Base-by-base conservation (phyloP, 257 asterid species). In the Ballota nigra region DNA sequence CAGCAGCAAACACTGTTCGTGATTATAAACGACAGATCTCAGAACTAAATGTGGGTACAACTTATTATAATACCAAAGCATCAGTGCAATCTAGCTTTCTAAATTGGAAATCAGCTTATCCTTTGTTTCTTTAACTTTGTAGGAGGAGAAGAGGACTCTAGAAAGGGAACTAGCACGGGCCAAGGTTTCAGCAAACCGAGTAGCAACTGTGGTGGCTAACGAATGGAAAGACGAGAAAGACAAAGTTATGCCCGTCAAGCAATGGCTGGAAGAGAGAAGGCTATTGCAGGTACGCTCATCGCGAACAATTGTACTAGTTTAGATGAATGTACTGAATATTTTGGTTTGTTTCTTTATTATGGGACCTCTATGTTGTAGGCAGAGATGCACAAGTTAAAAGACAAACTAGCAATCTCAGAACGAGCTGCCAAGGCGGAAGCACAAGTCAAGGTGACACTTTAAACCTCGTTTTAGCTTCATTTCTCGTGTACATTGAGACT, bases 171-270 rank as follows among this genome's bases (percentile, higher is more conserved):
- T 94, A 51, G 89, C 96, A 74, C 83, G 98, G 80, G 73, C 77
- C 6, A 91, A 87, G 86, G 96, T 94, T 65, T 86, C 96, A 67
- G 98, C 92, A 20, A 91, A 84, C 70, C 84, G 98, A 52, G 77
- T 89, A 55, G 98, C 97, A 59, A 77, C 80, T 1, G 86, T 84
- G 26, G 94, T 89, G 76, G 98, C 98, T 56, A 94, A 91, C 34
- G 97, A 94, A 72, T 94, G 98, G 98, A 94, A 94, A 78, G 96
- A 89, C 63, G 98, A 89, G 51, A 94, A 86, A 20, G 89, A 84
- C 82, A 89, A 77, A 82, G 95, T 94, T 51, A 94, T 93, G 96
- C 98, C 98, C 22, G 94, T 91, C 59, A 93, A 83, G 80, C 97
- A 93, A 74, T 93, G 98, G 98, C 81, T 91, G 51, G 96, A 93